These are phyloP conservation scores for Entonaema liquescens DNA, from an alignment of 495 filamentous ascomycete genomes.

Conservation along the genomic window DNA sequence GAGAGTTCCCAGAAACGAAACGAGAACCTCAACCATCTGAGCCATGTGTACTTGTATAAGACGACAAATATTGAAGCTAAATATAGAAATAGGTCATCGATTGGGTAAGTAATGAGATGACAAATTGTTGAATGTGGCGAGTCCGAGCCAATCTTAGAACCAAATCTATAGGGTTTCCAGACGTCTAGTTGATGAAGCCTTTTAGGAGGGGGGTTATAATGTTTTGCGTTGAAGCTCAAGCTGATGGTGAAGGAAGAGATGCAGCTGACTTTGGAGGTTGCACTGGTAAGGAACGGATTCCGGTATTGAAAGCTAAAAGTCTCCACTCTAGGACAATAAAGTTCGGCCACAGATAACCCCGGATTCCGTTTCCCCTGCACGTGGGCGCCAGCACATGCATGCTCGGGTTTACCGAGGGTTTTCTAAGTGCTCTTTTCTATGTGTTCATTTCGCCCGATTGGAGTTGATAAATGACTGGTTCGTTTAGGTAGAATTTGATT, in stretches of 20 bases:
- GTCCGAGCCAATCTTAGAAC: neutral
- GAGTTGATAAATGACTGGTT: no score
- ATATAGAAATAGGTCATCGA: neutral
- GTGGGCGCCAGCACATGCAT: slow-evolving; percentile 23
- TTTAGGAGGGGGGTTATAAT: no score
- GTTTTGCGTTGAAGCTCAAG: no score
- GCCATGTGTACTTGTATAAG: slow-evolving; percentile 4
- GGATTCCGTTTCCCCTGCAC: slow-evolving; percentile 35
- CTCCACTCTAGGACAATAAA: neutral
- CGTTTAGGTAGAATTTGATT: no score
- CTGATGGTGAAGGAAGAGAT: neutral
- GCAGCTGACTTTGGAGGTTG: neutral
- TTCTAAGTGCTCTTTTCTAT: neutral
- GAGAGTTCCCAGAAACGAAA: no score
- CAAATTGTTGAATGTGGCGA: neutral
- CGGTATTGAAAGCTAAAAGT: neutral
- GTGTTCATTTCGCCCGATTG: neutral
- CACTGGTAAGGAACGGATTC: neutral
- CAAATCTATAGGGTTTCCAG: no score
- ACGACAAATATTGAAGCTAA: neutral
- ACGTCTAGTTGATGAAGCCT: no score
- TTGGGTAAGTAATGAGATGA: neutral
- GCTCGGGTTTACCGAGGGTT: slow-evolving; percentile 3
- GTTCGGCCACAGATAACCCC: slow-evolving; percentile 33
- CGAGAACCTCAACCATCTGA: neutral